Percentiles rank a stretch among this genome's conserved stretches.
These are phyloP conservation scores for Prunella vulgaris DNA, from an alignment of 257 asterid genomes.

Conservation along the genomic window DNA sequence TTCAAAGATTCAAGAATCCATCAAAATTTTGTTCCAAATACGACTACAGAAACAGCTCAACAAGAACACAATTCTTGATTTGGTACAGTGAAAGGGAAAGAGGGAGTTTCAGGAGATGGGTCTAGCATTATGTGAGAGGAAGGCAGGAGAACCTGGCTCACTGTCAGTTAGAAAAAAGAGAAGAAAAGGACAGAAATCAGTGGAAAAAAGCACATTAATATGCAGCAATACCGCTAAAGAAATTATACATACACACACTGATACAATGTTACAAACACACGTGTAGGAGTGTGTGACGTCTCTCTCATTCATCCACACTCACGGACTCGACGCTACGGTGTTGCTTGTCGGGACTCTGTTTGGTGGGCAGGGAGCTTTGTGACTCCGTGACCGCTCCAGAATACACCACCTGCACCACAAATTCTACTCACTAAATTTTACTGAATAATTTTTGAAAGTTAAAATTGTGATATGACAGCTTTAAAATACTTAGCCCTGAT, in stretches of 20 bases:
- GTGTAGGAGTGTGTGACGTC: neutral
- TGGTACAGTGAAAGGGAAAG: neutral
- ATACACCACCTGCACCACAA: neutral
- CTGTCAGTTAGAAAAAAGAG: conserved; percentile 16
- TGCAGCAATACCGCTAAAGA: neutral
- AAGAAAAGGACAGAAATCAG: neutral
- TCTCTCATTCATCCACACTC: neutral
- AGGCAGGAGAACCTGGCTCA: neutral
- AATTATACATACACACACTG: no score
- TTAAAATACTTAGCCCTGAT: no score
- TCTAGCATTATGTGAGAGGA: conserved; percentile 4
- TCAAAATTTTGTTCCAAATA: neutral
- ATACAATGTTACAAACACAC: neutral
- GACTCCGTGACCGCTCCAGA: conserved; percentile 18
- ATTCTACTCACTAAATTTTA: no score
- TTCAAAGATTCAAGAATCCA: conserved; percentile 19
- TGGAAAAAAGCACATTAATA: neutral
- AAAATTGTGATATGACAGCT: no score
- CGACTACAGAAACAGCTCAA: neutral
- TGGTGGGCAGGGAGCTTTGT: conserved; percentile 6
- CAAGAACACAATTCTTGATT: neutral
- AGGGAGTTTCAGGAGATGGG: conserved; percentile 16
- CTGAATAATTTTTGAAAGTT: no score
- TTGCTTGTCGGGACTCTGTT: conserved; percentile 35
- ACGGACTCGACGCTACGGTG: conserved; percentile 34